Evolutionary conservation across 164 flowering plant genomes (phyloP).

Genomic region (Magnolia changhungtana): DNA sequence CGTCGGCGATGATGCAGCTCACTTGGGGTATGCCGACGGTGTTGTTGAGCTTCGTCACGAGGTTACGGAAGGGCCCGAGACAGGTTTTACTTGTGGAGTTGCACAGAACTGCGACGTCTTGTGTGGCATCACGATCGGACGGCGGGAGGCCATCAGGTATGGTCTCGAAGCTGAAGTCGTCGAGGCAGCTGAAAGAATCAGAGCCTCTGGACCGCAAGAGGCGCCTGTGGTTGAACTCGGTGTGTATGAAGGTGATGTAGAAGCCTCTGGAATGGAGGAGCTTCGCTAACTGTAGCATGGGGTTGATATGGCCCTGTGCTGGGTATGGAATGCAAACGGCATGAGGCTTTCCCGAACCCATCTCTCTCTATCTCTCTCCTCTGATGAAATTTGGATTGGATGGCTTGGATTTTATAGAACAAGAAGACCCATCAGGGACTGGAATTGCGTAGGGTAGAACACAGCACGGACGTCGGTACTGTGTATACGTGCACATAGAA

Average conservation of each 20-base stretch:
- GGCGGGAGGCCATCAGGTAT: conserved; percentile 55
- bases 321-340: conserved; percentile 40
- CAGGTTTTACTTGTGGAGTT: conserved; percentile 22
- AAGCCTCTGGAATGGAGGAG: conserved; percentile 40
- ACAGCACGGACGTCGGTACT: no score
- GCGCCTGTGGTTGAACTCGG: conserved; percentile 25
- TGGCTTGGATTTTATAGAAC: no score
- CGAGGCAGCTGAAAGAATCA: conserved; percentile 23
- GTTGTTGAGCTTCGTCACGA: conserved; percentile 29
- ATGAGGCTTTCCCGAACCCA: conserved; percentile 26
- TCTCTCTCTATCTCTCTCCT: not conserved
- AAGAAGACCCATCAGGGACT: no score
- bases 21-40: conserved; percentile 28
- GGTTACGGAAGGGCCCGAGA: conserved; percentile 27
- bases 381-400: no score
- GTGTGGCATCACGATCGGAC: conserved; percentile 33
- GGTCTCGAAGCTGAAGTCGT: conserved; percentile 36
- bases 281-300: conserved; percentile 39
- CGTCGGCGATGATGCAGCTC: conserved; percentile 44
- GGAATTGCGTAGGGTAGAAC: no score
- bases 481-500: no score
- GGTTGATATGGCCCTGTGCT: conserved; percentile 45
- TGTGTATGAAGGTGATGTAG: conserved; percentile 36
- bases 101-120: conserved; percentile 41
- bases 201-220: conserved; percentile 37